Conservation (phyloP, 208 protist genomes). For the Strigomonas oncopelti region DNA sequence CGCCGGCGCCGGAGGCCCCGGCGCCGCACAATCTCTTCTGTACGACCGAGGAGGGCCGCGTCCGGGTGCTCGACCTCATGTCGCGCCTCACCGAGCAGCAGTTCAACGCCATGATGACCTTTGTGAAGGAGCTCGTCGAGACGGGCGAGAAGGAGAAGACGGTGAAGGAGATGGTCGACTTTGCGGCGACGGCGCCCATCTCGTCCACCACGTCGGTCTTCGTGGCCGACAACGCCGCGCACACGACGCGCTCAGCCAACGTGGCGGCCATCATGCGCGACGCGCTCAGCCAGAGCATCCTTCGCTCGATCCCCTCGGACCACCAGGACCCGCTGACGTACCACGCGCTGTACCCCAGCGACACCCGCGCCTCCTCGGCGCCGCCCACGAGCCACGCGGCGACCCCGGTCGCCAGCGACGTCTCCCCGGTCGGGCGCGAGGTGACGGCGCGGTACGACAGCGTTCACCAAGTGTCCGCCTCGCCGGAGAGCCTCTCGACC, state of each 20-base stretch:
- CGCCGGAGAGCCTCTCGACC: not conserved
- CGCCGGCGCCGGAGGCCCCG: not conserved
- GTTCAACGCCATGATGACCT: not conserved
- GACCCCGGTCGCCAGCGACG: not conserved
- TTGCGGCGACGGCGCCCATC: not conserved
- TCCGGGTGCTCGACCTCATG: not conserved
- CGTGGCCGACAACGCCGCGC: slow-evolving; percentile 7
- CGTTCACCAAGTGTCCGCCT: not conserved
- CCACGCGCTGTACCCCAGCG: not conserved
- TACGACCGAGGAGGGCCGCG: not conserved
- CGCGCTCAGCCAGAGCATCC: slow-evolving; percentile 58
- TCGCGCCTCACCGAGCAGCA: not conserved
- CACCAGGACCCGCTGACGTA: slow-evolving; percentile 10
- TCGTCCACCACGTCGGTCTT: not conserved
- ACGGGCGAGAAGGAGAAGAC: not conserved
- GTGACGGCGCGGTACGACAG: not conserved
- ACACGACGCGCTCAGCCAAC: slow-evolving; percentile 13
- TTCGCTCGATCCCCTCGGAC: slow-evolving; percentile 29
- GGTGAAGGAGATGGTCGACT: not conserved
- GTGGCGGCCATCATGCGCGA: slow-evolving; percentile 52
- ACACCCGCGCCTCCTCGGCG: not conserved
- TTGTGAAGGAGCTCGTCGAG: not conserved
- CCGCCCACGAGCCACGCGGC: not conserved
- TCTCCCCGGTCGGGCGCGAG: not conserved
- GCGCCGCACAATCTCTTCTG: not conserved